Percentiles rank a stretch among this genome's conserved stretches.
Conservation (phyloP, 2,329 filamentous ascomycete species). For the Calonectria pseudoreteaudii region DNA sequence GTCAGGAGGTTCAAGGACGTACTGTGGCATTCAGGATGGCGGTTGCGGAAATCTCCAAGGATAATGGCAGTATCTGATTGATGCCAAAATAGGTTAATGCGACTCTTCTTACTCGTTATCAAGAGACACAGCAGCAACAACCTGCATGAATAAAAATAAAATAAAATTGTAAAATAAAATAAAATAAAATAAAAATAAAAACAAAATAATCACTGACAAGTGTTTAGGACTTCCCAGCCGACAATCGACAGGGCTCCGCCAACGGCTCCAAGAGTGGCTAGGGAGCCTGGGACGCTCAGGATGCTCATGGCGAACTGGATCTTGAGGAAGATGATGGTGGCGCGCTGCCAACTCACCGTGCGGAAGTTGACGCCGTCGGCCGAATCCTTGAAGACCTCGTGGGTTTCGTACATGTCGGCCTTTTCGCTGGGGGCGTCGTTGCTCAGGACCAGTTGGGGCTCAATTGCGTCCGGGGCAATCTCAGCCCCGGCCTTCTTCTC, state of each 20-base stretch:
- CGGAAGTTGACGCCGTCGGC: conserved; percentile 45
- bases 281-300: conserved; percentile 39
- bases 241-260: conserved; percentile 34
- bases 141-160: no score
- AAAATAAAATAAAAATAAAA: no score
- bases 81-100: neutral
- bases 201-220: conserved; percentile 30
- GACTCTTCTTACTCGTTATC: neutral
- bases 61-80: conserved; percentile 37
- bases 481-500: conserved; percentile 2
- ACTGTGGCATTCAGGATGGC: conserved; percentile 42
- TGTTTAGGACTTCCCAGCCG: conserved; percentile 44
- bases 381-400: conserved; percentile 43
- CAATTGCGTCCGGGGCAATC: conserved; percentile 10
- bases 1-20: neutral
- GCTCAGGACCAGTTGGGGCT: conserved; percentile 12
- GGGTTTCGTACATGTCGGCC: conserved; percentile 22
- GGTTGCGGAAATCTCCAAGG: conserved; percentile 41
- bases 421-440: conserved; percentile 21
- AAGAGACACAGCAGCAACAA: neutral
- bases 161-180: no score
- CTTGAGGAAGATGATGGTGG: conserved; percentile 55
- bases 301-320: conserved; percentile 43
- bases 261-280: conserved; percentile 27
- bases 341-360: conserved; percentile 53